Evolutionary conservation across 306 rosid species (phyloP), one percentile per base, ranked within the genome.

Genomic region (Crotalaria pallida): DNA sequence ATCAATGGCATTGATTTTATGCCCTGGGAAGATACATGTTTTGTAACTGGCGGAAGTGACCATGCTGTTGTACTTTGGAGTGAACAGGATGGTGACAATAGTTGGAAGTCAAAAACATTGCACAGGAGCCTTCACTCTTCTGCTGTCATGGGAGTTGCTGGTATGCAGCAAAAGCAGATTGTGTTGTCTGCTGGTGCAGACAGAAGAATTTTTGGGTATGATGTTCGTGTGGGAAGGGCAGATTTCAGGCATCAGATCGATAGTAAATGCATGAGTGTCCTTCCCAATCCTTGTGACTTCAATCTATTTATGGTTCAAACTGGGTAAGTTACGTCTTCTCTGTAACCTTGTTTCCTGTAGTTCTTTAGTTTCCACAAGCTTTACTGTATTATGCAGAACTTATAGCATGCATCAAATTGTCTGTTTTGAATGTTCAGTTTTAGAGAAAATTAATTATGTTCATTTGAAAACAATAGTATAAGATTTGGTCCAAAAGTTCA

Each of bases 91-190:
- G 79, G 67, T 12, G 91, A 75, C 70, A 74, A 79, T 58, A 65
- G 60, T 60, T 95, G 99, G 99, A 95, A 87, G 78, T 91, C 99
- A 51, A 91, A 83, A 83, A 71, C 83, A 21, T 79, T 95, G 96
- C 97, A 91, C 79, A 80, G 84, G 74, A 82, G 76, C 70, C 60
- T 84, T 69, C 99, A 91, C 80, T 84, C 97, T 38, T 95, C 99
- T 67, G 97, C 99, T 67, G 97, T 95, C 70, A 95, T 95, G 99
- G 99, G 99, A 63, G 91, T 89, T 27, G 96, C 96, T 23, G 99
- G 96, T 69, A 80, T 95, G 91, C 88, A 74, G 70, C 96, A 95
- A 52, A 95, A 95, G 79, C 88, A 82, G 43, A 80, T 87, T 9
- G 89, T 95, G 58, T 81, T 94, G 67, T 94, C 99, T 49, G 96